Evolutionary conservation across 2,329 filamentous ascomycete species (phyloP).

Genomic region (Fusarium incarnatum): DNA sequence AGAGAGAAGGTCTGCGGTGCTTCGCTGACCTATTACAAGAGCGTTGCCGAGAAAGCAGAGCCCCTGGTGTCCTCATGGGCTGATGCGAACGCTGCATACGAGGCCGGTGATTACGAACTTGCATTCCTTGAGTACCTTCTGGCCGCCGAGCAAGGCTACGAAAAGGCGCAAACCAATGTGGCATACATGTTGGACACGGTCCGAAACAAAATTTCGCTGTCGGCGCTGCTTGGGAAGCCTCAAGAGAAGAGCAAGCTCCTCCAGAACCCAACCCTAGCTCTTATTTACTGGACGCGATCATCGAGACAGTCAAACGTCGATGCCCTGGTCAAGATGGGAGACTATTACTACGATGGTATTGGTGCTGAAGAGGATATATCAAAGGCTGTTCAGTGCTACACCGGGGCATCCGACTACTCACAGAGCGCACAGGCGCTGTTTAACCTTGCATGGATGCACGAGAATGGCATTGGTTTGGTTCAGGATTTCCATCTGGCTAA

Average conservation of each 20-base stretch:
- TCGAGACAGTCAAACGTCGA: constrained; percentile 94
- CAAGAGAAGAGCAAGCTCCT: constrained; percentile 54
- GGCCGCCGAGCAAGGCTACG: constrained; percentile 92
- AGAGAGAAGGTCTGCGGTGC: constrained; percentile 81
- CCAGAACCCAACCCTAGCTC: constrained; percentile 70
- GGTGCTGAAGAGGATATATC: constrained; percentile 78
- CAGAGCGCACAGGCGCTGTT: constrained; percentile 95
- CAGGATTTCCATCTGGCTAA: constrained; percentile 99
- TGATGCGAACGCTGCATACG: constrained; percentile 86
- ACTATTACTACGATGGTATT: constrained; percentile 90
- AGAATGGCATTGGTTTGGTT: constrained; percentile 90
- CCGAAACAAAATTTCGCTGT: constrained; percentile 59
- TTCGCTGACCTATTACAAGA: constrained; percentile 85
- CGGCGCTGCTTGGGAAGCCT: constrained; percentile 61
- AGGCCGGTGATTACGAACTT: constrained; percentile 80
- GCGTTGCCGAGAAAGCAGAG: constrained; percentile 79
- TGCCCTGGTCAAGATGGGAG: constrained; percentile 96
- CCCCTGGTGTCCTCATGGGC: constrained; percentile 80
- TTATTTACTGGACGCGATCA: constrained; percentile 95
- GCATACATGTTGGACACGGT: constrained; percentile 85
- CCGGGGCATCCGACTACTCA: constrained; percentile 88
- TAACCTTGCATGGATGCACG: constrained; percentile 99
- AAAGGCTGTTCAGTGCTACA: constrained; percentile 94
- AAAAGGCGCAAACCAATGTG: constrained; percentile 89
- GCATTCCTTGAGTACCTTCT: constrained; percentile 86